These are phyloP conservation scores for Neurospora pannonica DNA, from an alignment of 495 filamentous ascomycete genomes.

Conservation along the genomic window DNA sequence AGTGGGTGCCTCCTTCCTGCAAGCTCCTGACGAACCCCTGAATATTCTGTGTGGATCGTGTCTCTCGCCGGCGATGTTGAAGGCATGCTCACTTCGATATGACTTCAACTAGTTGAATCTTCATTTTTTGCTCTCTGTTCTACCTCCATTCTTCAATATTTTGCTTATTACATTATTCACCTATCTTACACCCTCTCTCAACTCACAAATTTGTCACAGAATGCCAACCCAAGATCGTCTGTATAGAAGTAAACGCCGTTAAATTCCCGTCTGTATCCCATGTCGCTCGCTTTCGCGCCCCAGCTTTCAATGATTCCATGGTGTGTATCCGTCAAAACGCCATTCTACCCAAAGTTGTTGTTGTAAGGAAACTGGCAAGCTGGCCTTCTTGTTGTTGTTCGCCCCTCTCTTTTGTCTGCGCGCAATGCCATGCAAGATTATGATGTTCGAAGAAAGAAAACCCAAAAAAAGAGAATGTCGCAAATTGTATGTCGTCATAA, in stretches of 20 bases:
- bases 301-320: background rate
- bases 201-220: background rate
- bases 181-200: background rate
- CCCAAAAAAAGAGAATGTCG: background rate
- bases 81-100: background rate
- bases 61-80: background rate
- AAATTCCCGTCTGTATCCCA: background rate
- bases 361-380: background rate
- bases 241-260: background rate
- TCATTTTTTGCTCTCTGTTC: background rate
- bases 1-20: background rate
- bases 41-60: background rate
- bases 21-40: background rate
- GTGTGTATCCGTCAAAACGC: background rate
- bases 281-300: background rate
- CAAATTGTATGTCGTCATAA: conserved; percentile 21
- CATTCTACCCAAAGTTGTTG: background rate
- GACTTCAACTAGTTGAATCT: background rate
- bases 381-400: background rate
- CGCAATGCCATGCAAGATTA: background rate
- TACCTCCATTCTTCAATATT: background rate
- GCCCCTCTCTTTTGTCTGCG: background rate
- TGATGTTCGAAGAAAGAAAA: background rate
- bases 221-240: background rate
- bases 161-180: background rate